phyloP scores from a whole-genome alignment of 139 green algal species.

The Pedinophyceae sp. region DNA sequence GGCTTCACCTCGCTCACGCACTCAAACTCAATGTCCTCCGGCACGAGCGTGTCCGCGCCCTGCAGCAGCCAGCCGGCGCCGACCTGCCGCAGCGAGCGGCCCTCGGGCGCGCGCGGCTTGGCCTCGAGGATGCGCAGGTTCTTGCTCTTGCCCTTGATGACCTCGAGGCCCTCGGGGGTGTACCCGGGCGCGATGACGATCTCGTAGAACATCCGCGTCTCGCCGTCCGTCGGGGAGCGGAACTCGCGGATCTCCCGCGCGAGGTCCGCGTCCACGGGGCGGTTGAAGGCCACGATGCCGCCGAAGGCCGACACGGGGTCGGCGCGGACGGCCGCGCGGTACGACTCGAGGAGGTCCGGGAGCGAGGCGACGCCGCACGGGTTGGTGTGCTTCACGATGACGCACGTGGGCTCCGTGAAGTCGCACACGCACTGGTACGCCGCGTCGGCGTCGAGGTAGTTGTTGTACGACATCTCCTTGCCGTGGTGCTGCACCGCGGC shows the following conservation, averaged over 20 bases:
- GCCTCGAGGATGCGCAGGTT: conserved; percentile 94
- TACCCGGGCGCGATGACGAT: conserved; percentile 95
- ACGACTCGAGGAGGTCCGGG: conserved; percentile 61
- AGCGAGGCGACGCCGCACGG: conserved; percentile 78
- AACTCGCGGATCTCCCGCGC: conserved; percentile 87
- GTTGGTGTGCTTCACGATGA: conserved; percentile 99
- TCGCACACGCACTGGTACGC: conserved; percentile 48
- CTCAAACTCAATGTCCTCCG: conserved; percentile 67
- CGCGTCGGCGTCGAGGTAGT: conserved; percentile 94
- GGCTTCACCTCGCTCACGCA: conserved; percentile 68
- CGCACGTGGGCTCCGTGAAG: conserved; percentile 66
- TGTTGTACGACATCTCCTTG: conserved; percentile 99
- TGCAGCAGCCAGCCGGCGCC: conserved; percentile 48
- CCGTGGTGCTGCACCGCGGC: conserved; percentile 78
- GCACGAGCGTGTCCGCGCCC: conserved; percentile 57
- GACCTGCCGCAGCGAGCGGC: conserved; percentile 64
- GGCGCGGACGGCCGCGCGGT: conserved; percentile 49
- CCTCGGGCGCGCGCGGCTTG: conserved; percentile 37
- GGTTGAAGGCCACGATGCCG: conserved; percentile 98
- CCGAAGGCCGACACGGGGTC: conserved; percentile 94
- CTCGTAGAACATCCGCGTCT: conserved; percentile 99
- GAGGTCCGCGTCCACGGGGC: conserved; percentile 58
- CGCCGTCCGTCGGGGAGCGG: conserved; percentile 72
- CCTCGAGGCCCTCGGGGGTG: conserved; percentile 75
- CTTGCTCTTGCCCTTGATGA: conserved; percentile 96